A percentile compares a stretch with the other conserved stretches of the same genome.
These are phyloP conservation scores for Oxyria digyna DNA, from an alignment of 148 eudicot genomes.

Conservation along the genomic window DNA sequence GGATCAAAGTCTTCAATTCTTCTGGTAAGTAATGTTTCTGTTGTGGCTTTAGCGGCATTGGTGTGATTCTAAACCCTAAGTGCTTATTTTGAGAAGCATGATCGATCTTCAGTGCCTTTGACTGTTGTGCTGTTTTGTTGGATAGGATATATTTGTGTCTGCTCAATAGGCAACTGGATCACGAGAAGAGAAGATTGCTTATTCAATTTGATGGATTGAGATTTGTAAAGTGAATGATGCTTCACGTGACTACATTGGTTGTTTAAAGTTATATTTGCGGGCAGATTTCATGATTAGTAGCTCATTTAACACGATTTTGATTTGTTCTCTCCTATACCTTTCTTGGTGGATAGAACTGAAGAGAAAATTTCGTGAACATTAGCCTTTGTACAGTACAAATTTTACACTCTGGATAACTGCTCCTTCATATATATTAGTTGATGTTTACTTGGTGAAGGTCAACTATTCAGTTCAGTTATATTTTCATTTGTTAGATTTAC, in stretches of 20 bases:
- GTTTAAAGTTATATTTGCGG: background rate
- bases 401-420: too few relatives aligned
- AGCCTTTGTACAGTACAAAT: too few relatives aligned
- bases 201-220: background rate
- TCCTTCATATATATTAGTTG: too few relatives aligned
- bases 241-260: background rate
- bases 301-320: too few relatives aligned
- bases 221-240: background rate
- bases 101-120: background rate
- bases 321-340: background rate
- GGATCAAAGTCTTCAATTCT: too few relatives aligned
- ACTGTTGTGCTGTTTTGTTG: background rate
- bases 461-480: too few relatives aligned
- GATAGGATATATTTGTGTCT: background rate
- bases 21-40: background rate
- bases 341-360: too few relatives aligned
- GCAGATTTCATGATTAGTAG: too few relatives aligned
- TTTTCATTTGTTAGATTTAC: too few relatives aligned
- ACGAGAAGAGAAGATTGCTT: background rate
- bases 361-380: background rate
- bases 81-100: background rate
- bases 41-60: background rate
- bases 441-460: too few relatives aligned
- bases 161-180: background rate
- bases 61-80: background rate